Conservation (phyloP, 345 rosid species). For the Litchi chinensis region DNA sequence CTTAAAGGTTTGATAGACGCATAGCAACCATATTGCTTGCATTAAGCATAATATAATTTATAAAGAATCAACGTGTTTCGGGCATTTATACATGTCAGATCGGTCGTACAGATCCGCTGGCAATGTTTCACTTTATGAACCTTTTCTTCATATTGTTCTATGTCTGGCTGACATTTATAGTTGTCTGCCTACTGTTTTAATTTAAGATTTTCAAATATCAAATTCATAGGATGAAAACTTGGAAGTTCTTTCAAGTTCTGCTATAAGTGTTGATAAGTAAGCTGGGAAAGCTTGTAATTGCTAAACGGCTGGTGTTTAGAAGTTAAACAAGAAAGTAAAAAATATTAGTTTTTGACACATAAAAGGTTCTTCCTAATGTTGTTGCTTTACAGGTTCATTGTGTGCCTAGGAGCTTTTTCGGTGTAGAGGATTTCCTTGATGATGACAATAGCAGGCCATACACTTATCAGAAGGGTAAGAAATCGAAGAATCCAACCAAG, state of each 20-base stretch:
- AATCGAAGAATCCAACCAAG: slow-evolving; percentile 76
- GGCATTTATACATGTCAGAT: neutral
- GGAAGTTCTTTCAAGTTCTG: neutral
- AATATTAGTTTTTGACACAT: neutral
- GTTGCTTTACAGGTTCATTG: slow-evolving; percentile 39
- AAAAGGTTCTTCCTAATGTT: neutral
- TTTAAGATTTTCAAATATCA: neutral
- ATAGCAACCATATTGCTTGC: neutral
- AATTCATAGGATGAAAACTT: neutral
- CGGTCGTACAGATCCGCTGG: neutral
- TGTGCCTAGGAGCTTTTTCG: slow-evolving; percentile 91
- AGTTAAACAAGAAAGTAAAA: neutral
- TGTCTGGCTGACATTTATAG: neutral
- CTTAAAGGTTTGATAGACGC: neutral
- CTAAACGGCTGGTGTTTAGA: neutral
- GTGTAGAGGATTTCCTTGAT: slow-evolving; percentile 93
- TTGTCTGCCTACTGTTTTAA: neutral
- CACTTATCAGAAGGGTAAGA: slow-evolving; percentile 84
- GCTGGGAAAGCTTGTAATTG: neutral
- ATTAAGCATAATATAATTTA: neutral
- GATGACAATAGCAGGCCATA: slow-evolving; percentile 87
- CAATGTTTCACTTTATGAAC: neutral
- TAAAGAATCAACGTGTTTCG: neutral
- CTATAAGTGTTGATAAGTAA: neutral
- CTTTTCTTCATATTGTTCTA: neutral